Base-by-base conservation (phyloP, 2,329 filamentous ascomycete genomes). In the Metarhizium robertsii region DNA sequence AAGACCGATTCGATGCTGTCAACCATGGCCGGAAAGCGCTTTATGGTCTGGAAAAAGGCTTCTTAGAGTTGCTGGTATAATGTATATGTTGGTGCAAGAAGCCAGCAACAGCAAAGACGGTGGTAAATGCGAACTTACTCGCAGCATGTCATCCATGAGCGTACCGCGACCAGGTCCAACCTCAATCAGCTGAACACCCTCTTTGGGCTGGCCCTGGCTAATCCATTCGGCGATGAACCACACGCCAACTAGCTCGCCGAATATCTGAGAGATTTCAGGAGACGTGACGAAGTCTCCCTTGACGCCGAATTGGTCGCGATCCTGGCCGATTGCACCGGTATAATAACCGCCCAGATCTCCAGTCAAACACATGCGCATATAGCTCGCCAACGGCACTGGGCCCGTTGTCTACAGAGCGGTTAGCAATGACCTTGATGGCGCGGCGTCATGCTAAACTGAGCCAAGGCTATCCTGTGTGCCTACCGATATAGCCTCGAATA, bases 171-270 rank as follows among this genome's bases (percentile, higher is more conserved):
- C 94, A 3, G 94, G 94, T 0, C 94, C 94, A 62, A 97, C 85
- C 71, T 99, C 94, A 66, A 99, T 90, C 60, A 99, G 77, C 68
- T 96, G 87, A 16, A 96, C 85, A 30, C 89, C 90, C 34, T 80
- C 77, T 58, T 75, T 82, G 55, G 82, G 87, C 58, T 79, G 80
- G 16, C 91, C 92, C 69, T 99, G 94, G 45, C 88, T 87, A 69
- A 97, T 88, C 92, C 94, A 99, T 77, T 99, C 94, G 46, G 92
- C 86, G 53, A 97, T 86, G 59, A 96, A 86, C 94, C 94, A 99
- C 63, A 99, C 83, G 4, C 90, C 94, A 55, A 97, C 78, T 32
- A 99, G 79, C 73, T 99, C 94, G 29, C 94, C 94, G 72, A 99
- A 99, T 13, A 97, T 81, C 68, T 97, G 94, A 1, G 92, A 96